Base-by-base conservation (phyloP, 352 stramenopile species). In the Globisporangium splendens region DNA sequence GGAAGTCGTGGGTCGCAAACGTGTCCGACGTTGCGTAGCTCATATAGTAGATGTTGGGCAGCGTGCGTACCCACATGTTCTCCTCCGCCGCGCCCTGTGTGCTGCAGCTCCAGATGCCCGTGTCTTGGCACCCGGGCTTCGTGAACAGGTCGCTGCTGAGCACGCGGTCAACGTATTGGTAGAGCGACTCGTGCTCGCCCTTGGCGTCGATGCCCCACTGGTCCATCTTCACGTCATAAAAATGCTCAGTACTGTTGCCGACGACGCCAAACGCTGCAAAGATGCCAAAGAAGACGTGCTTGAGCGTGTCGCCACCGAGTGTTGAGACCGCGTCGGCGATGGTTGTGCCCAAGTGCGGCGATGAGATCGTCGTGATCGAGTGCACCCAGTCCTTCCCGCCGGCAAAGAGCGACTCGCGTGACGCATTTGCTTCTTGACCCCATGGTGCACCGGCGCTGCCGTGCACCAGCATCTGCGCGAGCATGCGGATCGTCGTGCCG, bases 161-260 rank as follows among this genome's bases (percentile, higher is more conserved):
- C 11, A 84, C 54, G 46, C 75, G 75, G 8, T 73, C 51, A n/a
- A 72, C 17, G 72, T 79, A 84, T n/a, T 47, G 50, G 11, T 21
- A 46, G 28, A 78, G 50, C 10, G 62, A 60, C 52, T 84, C 75
- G 24, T 21, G 48, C 21, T 58, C 15, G 1, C 28, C 12, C 65
- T 71, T 74, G n/a, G 59, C 24, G 10, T 52, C 55, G 57, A 84
- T 75, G 31, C 62, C 68, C 73, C 75, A 88, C 28, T 88, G 78
- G 48, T 86, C 78, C 20, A 88, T 47, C 56, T 85, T 70, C 8
- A 60, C 70, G 50, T 88, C 78, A 56, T 85, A 85, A 2, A 62
- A 55, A 6, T 61, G 57, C 20, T 74, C 68, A 13, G 73, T 72
- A 22, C 28, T 60, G 33, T 74, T 28, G 2, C 69, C 71, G 5